Evolutionary conservation across 139 green algal genomes (phyloP).

Genomic region (Chara braunii): DNA sequence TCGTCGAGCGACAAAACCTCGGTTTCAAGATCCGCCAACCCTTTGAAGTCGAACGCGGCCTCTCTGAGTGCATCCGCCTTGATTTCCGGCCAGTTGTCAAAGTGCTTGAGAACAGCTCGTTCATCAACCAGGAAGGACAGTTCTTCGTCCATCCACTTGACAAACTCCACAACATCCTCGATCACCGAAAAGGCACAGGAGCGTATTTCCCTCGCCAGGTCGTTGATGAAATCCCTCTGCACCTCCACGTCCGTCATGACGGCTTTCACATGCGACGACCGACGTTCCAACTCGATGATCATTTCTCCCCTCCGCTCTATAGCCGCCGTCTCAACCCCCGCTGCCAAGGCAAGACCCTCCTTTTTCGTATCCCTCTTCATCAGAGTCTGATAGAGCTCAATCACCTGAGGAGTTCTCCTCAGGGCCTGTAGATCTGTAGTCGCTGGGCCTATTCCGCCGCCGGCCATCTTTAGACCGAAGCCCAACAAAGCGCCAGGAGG

Average conservation of each 20-base stretch:
- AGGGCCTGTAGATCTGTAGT: too few species aligned
- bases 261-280: slow-evolving; percentile 31
- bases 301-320: too few species aligned
- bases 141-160: slow-evolving; percentile 38
- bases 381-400: slow-evolving; percentile 39
- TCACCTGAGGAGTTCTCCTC: slow-evolving; percentile 25
- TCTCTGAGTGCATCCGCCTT: slow-evolving; percentile 38
- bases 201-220: slow-evolving; percentile 5
- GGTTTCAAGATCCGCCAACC: slow-evolving; percentile 5
- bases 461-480: too few species aligned
- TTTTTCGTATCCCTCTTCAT: too few species aligned
- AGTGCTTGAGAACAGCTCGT: slow-evolving; percentile 42
- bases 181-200: slow-evolving; percentile 6
- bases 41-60: slow-evolving; percentile 36
- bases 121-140: slow-evolving; percentile 45
- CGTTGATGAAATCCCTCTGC: slow-evolving; percentile 37
- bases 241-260: slow-evolving; percentile 41
- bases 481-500: too few species aligned
- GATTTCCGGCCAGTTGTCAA: slow-evolving; percentile 41
- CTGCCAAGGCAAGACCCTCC: too few species aligned
- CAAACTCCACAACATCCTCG: slow-evolving; percentile 34
- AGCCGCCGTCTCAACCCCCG: too few species aligned
- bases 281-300: slow-evolving; percentile 40
- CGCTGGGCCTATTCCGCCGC: too few species aligned
- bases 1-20: background rate